Evolutionary conservation across 1,139 yeast species (phyloP).

Genomic region (Magnusiomyces suaveolens): DNA sequence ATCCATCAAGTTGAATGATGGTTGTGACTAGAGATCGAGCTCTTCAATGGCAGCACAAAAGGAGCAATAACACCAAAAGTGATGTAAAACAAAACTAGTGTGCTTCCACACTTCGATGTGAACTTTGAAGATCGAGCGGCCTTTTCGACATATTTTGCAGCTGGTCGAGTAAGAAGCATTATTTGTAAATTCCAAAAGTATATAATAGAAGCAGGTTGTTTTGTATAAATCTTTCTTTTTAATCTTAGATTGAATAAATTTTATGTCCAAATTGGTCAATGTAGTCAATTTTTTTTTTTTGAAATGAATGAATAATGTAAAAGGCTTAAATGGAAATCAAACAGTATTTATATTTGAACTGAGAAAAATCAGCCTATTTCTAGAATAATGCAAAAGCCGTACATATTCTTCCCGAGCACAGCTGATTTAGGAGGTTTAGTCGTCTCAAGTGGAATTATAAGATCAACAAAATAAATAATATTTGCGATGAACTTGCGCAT

Average conservation of each 20-base stretch:
- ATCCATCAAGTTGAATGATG: not conserved
- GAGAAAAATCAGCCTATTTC: not conserved
- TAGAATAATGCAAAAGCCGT: not conserved
- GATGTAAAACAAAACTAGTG: constrained; percentile 13
- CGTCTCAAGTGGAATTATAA: not conserved
- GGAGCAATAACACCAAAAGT: constrained; percentile 13
- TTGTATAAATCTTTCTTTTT: no score
- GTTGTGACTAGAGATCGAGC: constrained; percentile 5
- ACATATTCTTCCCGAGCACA: not conserved
- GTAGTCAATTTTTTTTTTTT: no score
- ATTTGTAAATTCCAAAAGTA: not conserved
- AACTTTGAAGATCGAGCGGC: constrained; percentile 2
- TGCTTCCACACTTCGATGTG: constrained; percentile 6
- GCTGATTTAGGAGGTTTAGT: not conserved
- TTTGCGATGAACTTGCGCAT: no score
- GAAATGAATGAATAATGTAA: not conserved
- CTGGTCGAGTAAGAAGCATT: constrained; percentile 5
- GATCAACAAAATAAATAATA: not conserved
- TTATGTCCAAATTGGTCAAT: no score
- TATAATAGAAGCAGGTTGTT: no score
- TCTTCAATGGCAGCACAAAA: constrained; percentile 13
- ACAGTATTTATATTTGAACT: not conserved
- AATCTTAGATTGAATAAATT: no score
- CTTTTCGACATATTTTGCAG: constrained; percentile 5
- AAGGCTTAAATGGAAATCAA: not conserved